Evolutionary conservation across 129 eudicot species (phyloP).

Genomic region (Calendula officinalis): DNA sequence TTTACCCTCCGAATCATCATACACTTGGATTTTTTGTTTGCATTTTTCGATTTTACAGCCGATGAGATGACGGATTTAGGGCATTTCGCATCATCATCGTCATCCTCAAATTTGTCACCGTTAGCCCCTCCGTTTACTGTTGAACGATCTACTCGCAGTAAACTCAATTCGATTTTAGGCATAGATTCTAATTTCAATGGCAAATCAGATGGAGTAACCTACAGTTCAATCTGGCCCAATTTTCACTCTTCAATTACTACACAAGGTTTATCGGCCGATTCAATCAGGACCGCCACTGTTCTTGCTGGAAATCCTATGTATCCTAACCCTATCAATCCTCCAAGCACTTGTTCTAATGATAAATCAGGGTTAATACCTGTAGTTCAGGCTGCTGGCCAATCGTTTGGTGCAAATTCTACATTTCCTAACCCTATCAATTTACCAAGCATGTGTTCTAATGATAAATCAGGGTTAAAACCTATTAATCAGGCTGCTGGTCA

Average conservation of each 20-base stretch:
- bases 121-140: slow-evolving; percentile 79
- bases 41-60: background rate
- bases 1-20: too few relatives aligned
- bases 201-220: slow-evolving; percentile 25
- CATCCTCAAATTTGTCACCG: slow-evolving; percentile 71
- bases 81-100: slow-evolving; percentile 43
- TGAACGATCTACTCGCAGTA: slow-evolving; percentile 50
- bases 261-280: slow-evolving; percentile 37
- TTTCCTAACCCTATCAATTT: background rate
- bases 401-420: too few relatives aligned
- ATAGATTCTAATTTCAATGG: slow-evolving; percentile 37
- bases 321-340: too few relatives aligned
- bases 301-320: too few relatives aligned
- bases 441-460: background rate
- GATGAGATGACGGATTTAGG: slow-evolving; percentile 57
- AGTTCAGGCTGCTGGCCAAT: too few relatives aligned
- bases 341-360: background rate
- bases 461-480: slow-evolving; percentile 4
- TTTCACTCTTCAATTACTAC: slow-evolving; percentile 35
- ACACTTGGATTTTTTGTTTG: background rate
- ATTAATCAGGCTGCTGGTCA: background rate
- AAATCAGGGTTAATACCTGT: slow-evolving; percentile 3
- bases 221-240: slow-evolving; percentile 49
- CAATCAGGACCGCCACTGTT: slow-evolving; percentile 18
- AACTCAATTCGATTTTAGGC: slow-evolving; percentile 38